A percentile compares a stretch with the other conserved stretches of the same genome.
These are phyloP conservation scores for Pezizomycotina sp. DNA, from an alignment of 2,329 filamentous ascomycete species.

Conservation along the genomic window DNA sequence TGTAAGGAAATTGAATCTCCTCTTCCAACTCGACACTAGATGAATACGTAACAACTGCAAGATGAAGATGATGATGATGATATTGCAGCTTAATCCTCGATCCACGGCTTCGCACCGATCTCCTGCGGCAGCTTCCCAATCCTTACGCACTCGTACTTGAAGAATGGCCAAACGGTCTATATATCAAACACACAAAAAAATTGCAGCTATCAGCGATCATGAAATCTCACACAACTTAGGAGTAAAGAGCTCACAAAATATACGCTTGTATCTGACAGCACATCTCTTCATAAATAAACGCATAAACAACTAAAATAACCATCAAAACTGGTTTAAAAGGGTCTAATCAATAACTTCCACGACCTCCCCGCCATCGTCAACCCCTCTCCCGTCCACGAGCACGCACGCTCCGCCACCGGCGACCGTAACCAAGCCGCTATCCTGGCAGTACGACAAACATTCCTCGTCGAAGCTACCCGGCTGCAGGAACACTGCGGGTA, in stretches of 20 bases:
- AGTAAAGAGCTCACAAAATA: background rate
- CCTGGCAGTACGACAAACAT: slow-evolving; percentile 51
- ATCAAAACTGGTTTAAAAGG: slow-evolving; percentile 32
- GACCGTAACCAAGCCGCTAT: slow-evolving; percentile 31
- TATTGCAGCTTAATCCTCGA: too few species aligned
- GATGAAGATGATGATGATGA: too few species aligned
- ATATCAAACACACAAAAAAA: background rate
- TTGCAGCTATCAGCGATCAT: slow-evolving; percentile 5
- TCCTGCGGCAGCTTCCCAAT: slow-evolving; percentile 7
- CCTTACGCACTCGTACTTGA: slow-evolving; percentile 12
- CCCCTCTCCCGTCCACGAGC: slow-evolving; percentile 64
- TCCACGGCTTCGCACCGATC: too few species aligned
- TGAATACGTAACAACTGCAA: too few species aligned
- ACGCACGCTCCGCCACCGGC: slow-evolving; percentile 74
- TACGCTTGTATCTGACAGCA: too few species aligned
- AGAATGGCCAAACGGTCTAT: slow-evolving; percentile 15
- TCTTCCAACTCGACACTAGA: too few species aligned
- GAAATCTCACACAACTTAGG: background rate
- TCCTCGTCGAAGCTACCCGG: slow-evolving; percentile 72
- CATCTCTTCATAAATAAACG: too few species aligned
- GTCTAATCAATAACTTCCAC: slow-evolving; percentile 28
- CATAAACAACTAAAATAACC: too few species aligned
- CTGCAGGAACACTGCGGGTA: slow-evolving; percentile 72
- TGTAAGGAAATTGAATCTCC: too few species aligned
- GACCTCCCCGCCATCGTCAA: slow-evolving; percentile 39